phyloP scores from a whole-genome alignment of 1,139 yeast genomes.

The Wickerhamiella infanticola region DNA sequence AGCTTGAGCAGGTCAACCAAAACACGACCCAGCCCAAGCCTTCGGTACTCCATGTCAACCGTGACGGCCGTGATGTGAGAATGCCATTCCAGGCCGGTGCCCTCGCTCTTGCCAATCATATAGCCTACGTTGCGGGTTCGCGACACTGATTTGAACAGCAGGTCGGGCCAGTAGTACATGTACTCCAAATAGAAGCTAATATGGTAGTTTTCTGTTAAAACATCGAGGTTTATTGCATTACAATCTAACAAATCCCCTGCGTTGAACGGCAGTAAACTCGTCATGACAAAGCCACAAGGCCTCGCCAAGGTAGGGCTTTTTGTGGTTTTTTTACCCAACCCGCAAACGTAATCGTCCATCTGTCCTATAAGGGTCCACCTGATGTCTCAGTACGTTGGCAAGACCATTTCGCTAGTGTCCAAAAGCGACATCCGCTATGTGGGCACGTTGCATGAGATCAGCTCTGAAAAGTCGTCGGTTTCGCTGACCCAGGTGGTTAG shows the following conservation, averaged over 20 bases:
- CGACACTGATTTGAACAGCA: constrained; percentile 56
- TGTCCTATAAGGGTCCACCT: too few species aligned
- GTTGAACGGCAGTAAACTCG: constrained; percentile 70
- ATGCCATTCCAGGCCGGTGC: constrained; percentile 75
- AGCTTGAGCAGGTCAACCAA: constrained; percentile 60
- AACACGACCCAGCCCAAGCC: constrained; percentile 65
- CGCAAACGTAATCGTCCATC: too few species aligned
- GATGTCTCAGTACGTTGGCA: constrained; percentile 86
- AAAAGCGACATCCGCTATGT: constrained; percentile 68
- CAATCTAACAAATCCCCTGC: constrained; percentile 65
- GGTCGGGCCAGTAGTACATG: constrained; percentile 71
- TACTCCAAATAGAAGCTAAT: constrained; percentile 73
- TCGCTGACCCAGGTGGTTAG: constrained; percentile 70
- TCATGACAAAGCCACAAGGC: constrained; percentile 32
- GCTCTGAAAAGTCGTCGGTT: constrained; percentile 84
- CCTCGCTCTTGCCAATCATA: constrained; percentile 96
- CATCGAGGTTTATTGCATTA: constrained; percentile 69
- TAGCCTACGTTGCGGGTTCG: constrained; percentile 22
- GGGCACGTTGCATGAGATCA: constrained; percentile 73
- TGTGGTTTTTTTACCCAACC: too few species aligned
- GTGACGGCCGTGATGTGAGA: constrained; percentile 96
- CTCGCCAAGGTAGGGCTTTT: not conserved
- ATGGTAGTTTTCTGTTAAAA: constrained; percentile 80
- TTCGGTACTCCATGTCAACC: constrained; percentile 62
- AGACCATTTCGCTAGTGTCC: constrained; percentile 78